These are phyloP conservation scores for Rosellinia necatrix DNA, from an alignment of 2,329 filamentous ascomycete species.

Conservation along the genomic window DNA sequence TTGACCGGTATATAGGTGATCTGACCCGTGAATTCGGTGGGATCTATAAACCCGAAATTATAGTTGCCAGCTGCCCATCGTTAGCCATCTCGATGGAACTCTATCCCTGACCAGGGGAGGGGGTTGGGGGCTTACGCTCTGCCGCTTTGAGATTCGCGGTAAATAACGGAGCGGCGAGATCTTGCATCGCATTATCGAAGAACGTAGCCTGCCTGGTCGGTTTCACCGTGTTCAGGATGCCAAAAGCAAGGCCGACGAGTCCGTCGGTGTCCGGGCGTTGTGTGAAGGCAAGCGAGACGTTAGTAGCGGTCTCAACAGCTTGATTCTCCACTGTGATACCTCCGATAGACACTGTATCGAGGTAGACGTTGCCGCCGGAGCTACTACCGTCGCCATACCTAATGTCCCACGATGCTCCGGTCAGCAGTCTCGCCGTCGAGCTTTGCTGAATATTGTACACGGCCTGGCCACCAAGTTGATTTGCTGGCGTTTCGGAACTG, in stretches of 20 bases:
- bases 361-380: slow-evolving; percentile 50
- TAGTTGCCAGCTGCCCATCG: slow-evolving; percentile 40
- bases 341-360: slow-evolving; percentile 49
- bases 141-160: slow-evolving; percentile 51
- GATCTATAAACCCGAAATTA: slow-evolving; percentile 56
- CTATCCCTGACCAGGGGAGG: not conserved
- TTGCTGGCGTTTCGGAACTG: slow-evolving; percentile 42
- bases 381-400: slow-evolving; percentile 50
- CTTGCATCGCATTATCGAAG: slow-evolving; percentile 43
- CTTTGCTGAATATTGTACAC: slow-evolving; percentile 48
- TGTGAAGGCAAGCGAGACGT: slow-evolving; percentile 47
- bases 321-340: slow-evolving; percentile 46
- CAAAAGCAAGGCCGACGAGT: slow-evolving; percentile 51
- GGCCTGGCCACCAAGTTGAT: slow-evolving; percentile 45
- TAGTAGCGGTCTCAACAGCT: slow-evolving; percentile 49
- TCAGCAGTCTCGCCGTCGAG: slow-evolving; percentile 44
- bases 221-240: slow-evolving; percentile 48
- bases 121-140: slow-evolving; percentile 37
- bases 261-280: slow-evolving; percentile 46
- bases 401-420: slow-evolving; percentile 48
- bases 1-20: slow-evolving; percentile 63
- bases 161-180: slow-evolving; percentile 54
- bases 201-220: slow-evolving; percentile 50
- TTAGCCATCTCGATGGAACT: slow-evolving; percentile 10
- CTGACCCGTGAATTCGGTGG: slow-evolving; percentile 58